Percentiles rank a stretch among this genome's conserved stretches.
Conservation (phyloP, 768 basidiomycete genomes). For the Amanita jacksonii region DNA sequence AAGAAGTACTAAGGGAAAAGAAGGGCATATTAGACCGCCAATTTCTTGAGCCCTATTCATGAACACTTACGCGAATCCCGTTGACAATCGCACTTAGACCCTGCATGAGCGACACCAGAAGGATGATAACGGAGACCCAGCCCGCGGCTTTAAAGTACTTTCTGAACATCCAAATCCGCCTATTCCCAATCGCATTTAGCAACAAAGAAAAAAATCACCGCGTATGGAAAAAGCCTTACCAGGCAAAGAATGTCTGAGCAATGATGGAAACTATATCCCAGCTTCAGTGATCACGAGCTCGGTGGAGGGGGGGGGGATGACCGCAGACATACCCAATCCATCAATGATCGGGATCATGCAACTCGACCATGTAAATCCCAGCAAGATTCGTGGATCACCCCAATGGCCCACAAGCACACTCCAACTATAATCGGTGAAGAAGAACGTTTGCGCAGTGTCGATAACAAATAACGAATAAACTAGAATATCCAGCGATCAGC, state of each 20-base stretch:
- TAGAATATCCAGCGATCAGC: neutral
- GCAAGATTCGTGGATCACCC: neutral
- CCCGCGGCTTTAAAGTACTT: neutral
- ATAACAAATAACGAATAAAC: conserved; percentile 1
- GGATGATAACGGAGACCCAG: neutral
- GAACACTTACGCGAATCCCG: conserved; percentile 5
- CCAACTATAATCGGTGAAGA: conserved; percentile 6
- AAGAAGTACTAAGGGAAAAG: conserved; percentile 5
- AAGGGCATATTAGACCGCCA: neutral
- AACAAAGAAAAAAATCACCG: neutral
- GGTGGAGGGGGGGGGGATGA: neutral
- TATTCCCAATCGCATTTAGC: neutral
- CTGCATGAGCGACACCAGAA: neutral
- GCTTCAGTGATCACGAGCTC: neutral
- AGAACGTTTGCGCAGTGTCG: conserved; percentile 3
- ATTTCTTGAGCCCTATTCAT: neutral
- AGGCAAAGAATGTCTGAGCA: conserved; percentile 6
- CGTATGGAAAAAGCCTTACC: neutral
- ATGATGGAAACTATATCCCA: conserved; percentile 1
- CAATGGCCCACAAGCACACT: neutral
- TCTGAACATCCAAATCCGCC: conserved; percentile 7
- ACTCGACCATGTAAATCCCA: conserved; percentile 5
- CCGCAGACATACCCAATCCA: neutral
- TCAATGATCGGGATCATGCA: conserved; percentile 3
- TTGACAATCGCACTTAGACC: conserved; percentile 5